Conservation (phyloP, 2,329 filamentous ascomycete species). For the Polychaeton citri region DNA sequence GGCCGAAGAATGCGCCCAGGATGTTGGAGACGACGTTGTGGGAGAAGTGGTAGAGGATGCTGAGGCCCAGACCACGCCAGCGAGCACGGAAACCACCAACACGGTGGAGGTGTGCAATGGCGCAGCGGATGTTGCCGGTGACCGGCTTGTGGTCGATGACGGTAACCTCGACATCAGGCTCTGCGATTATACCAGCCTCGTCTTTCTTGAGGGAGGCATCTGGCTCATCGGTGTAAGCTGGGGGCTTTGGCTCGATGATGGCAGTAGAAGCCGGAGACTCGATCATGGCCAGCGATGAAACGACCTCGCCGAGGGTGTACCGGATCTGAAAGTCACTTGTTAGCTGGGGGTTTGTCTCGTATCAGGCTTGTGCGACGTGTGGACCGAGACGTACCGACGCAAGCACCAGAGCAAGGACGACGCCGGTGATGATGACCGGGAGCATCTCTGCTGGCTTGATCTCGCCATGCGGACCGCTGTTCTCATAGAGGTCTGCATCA, state of each 20-base stretch:
- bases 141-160: slow-evolving; percentile 43
- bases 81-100: slow-evolving; percentile 22
- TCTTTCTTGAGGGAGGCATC: slow-evolving; percentile 30
- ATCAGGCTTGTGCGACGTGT: not conserved
- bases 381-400: slow-evolving; percentile 22
- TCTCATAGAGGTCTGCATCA: slow-evolving; percentile 16
- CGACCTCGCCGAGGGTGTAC: slow-evolving; percentile 48
- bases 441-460: slow-evolving; percentile 15
- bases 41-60: slow-evolving; percentile 21
- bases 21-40: slow-evolving; percentile 16
- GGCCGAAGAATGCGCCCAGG: slow-evolving; percentile 25
- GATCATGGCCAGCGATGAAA: slow-evolving; percentile 50
- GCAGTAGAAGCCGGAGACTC: slow-evolving; percentile 45
- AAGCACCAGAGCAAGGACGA: slow-evolving; percentile 28
- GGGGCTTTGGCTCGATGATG: slow-evolving; percentile 26
- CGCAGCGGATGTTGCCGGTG: slow-evolving; percentile 46
- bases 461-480: slow-evolving; percentile 12
- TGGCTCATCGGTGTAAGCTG: slow-evolving; percentile 34
- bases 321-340: slow-evolving; percentile 11
- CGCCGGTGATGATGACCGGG: slow-evolving; percentile 20
- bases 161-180: slow-evolving; percentile 26
- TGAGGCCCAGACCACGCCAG: slow-evolving; percentile 22
- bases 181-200: slow-evolving; percentile 26
- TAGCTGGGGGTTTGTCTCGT: not conserved
- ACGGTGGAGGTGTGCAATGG: slow-evolving; percentile 45